A percentile compares a stretch with the other conserved stretches of the same genome.
Evolutionary conservation across 2,329 filamentous ascomycete genomes (phyloP).

Genomic region (Exophiala xenobiotica): DNA sequence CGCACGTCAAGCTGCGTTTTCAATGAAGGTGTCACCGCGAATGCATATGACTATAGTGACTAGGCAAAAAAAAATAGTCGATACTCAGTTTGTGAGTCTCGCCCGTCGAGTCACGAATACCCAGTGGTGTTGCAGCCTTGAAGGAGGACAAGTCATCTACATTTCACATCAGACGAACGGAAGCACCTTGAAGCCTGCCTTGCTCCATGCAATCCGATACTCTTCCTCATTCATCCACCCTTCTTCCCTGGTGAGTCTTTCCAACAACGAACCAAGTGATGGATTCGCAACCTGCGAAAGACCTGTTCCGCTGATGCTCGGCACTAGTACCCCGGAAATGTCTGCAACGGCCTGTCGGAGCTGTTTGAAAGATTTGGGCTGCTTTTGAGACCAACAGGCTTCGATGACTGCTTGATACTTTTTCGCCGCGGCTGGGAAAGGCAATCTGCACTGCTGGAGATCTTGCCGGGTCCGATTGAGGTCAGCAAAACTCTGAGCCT

Average conservation of each 20-base stretch:
- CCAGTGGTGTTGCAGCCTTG: too few species aligned
- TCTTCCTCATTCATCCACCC: background rate
- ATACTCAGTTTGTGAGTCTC: too few species aligned
- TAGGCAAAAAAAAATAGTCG: too few species aligned
- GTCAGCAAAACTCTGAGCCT: background rate
- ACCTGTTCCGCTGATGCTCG: background rate
- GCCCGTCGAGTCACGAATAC: too few species aligned
- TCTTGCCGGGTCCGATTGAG: constrained; percentile 1
- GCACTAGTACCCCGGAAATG: background rate
- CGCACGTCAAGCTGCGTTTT: too few species aligned
- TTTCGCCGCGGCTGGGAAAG: background rate
- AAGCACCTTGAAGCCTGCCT: background rate
- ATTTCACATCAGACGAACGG: background rate
- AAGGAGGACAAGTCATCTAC: too few species aligned
- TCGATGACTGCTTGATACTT: constrained; percentile 2
- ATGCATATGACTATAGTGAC: too few species aligned
- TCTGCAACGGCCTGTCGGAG: background rate
- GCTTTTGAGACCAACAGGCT: constrained; percentile 7
- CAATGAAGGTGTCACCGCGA: too few species aligned
- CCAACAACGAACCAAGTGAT: background rate
- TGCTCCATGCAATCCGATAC: background rate
- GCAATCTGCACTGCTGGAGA: constrained; percentile 2
- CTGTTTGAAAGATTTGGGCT: background rate
- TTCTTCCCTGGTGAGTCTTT: background rate
- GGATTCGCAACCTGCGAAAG: background rate